These are phyloP conservation scores for Rossbeevera mucosa DNA, from an alignment of 768 basidiomycete species.

Conservation along the genomic window DNA sequence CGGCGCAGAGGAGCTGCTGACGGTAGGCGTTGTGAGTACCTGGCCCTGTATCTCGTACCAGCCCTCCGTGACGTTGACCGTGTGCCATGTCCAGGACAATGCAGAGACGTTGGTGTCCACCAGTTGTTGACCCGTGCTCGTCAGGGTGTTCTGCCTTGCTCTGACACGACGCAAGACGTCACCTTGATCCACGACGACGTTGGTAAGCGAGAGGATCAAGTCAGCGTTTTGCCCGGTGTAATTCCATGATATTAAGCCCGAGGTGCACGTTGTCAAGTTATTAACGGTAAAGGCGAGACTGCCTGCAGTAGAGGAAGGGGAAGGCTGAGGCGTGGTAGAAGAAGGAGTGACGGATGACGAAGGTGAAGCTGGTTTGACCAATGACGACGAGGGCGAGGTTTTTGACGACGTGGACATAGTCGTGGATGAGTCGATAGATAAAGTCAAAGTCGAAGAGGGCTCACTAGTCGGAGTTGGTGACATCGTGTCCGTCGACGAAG, in stretches of 20 bases:
- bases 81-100: constrained; percentile 37
- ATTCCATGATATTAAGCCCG: constrained; percentile 35
- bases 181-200: constrained; percentile 32
- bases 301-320: constrained; percentile 7
- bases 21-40: constrained; percentile 1
- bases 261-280: constrained; percentile 34
- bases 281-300: constrained; percentile 23
- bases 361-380: constrained; percentile 3
- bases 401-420: background rate
- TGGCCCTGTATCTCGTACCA: constrained; percentile 39
- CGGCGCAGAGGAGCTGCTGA: constrained; percentile 18
- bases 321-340: constrained; percentile 14
- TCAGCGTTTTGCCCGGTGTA: constrained; percentile 32
- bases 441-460: constrained; percentile 6
- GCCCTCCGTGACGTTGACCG: constrained; percentile 46
- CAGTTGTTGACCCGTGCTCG: constrained; percentile 21
- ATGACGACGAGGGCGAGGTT: background rate
- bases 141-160: background rate
- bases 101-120: constrained; percentile 23
- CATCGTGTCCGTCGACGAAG: constrained; percentile 11
- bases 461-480: constrained; percentile 13
- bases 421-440: constrained; percentile 1
- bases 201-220: constrained; percentile 37
- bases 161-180: constrained; percentile 9
- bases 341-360: constrained; percentile 8